Evolutionary conservation across 345 rosid genomes (phyloP), one percentile per base, ranked within the genome.

Genomic region (Camelina laxa): DNA sequence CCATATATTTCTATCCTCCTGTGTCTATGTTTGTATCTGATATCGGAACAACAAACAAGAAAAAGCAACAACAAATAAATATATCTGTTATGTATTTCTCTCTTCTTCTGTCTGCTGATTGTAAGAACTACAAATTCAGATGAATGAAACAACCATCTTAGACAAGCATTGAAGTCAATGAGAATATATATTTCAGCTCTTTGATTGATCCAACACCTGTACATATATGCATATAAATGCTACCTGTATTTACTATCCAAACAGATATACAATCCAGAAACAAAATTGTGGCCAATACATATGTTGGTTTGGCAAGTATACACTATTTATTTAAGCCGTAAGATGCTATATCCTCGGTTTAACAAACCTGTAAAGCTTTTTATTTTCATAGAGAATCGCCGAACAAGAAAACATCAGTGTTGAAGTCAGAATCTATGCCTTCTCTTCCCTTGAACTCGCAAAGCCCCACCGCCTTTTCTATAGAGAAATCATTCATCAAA

Each of bases 371-470:
- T 60, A 22, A 22, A 22, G 24, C 24, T 19, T 77, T 16, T 44
- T 44, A 16, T 47, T 63, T 70, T 74, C 79, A 74, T 9, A 79
- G 63, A 69, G 76, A 65, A 35, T 78, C 81, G 8, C 84, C 81
- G 19, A 83, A 58, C 27, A 72, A 70, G 85, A 84, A 86, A 55
- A 56, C 36, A 71, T 78, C 83, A 50, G 70, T 77, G 75, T 72
- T 67, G 53, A 75, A 73, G 33, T 81, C 83, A 36, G 80, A 74
- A 69, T 78, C 89, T 42, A 82, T 67, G 35, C 88, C 89, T 45
- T 87, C 91, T 64, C 85, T 81, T 38, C 87, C 91, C 56, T 83
- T 84, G 60, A 85, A 87, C 83, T 84, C 86, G 0, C 56, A 70
- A 8, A 85, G 85, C 8, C 87, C 87, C 24, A 81, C 47, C 8